A percentile compares a stretch with the other conserved stretches of the same genome.
Evolutionary conservation across 1,139 yeast genomes (phyloP).

Genomic region (Komagataea norvegica): DNA sequence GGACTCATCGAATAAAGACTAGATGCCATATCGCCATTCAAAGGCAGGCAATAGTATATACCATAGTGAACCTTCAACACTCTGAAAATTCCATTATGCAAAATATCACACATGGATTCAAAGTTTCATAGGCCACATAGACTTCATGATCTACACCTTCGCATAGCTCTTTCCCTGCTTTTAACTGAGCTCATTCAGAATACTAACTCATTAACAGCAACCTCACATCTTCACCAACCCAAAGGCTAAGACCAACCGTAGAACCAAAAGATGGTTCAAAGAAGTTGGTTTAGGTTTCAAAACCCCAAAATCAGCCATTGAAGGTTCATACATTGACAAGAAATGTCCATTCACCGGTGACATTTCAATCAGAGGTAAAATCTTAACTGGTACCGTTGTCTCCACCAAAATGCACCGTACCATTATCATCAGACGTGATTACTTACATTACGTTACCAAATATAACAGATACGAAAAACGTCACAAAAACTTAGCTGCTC

Average conservation of each 20-base stretch:
- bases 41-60: too few species aligned
- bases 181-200: not conserved
- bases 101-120: too few species aligned
- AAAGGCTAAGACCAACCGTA: conserved; percentile 97
- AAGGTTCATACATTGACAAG: conserved; percentile 99
- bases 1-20: too few species aligned
- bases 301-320: conserved; percentile 99
- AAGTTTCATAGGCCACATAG: too few species aligned
- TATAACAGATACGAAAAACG: conserved; percentile 99
- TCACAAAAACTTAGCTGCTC: conserved; percentile 99
- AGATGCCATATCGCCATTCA: too few species aligned
- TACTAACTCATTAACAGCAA: conserved; percentile 54
- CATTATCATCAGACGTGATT: conserved; percentile 98
- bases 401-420: conserved; percentile 99
- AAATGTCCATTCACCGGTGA: conserved; percentile 99
- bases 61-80: too few species aligned
- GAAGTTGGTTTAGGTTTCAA: conserved; percentile 99
- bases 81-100: too few species aligned
- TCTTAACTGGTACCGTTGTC: conserved; percentile 97
- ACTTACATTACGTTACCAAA: conserved; percentile 99
- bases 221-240: conserved; percentile 99
- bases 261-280: conserved; percentile 99
- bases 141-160: too few species aligned
- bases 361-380: conserved; percentile 99
- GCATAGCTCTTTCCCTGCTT: not conserved